phyloP scores from a whole-genome alignment of 768 basidiomycete genomes.

The Panus rudis region DNA sequence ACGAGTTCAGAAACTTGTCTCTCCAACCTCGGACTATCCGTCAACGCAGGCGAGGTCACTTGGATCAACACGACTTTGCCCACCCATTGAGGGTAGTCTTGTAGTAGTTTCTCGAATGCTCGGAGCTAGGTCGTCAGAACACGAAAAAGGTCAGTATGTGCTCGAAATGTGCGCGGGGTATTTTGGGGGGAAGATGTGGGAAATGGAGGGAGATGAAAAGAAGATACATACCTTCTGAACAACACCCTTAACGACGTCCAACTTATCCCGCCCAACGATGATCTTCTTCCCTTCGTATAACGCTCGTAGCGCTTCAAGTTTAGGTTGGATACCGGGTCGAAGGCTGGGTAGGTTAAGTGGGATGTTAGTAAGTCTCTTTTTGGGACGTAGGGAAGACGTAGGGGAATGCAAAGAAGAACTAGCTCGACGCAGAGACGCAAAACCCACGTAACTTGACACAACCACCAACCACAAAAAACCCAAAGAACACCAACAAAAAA shows the following conservation, averaged over 20 bases:
- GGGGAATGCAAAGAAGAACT: not conserved
- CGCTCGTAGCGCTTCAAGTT: constrained; percentile 73
- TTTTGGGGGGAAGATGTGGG: not conserved
- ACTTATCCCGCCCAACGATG: constrained; percentile 93
- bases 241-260: constrained; percentile 98
- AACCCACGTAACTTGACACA: constrained; percentile 1
- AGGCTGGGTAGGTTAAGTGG: constrained; percentile 33
- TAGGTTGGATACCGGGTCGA: constrained; percentile 81
- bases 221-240: constrained; percentile 81
- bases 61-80: constrained; percentile 85
- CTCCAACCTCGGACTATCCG: constrained; percentile 91
- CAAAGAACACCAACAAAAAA: constrained; percentile 1
- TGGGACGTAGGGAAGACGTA: not conserved
- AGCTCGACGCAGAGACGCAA: too few relatives aligned
- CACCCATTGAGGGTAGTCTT: constrained; percentile 93
- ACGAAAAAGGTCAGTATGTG: not conserved
- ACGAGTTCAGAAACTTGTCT: constrained; percentile 90
- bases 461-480: constrained; percentile 1
- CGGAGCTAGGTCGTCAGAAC: constrained; percentile 54
- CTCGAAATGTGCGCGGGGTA: not conserved
- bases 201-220: too few relatives aligned
- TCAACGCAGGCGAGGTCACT: constrained; percentile 89
- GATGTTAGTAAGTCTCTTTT: not conserved
- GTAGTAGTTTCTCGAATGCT: constrained; percentile 90
- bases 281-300: constrained; percentile 98